Conservation (phyloP, 371 early-diverging fungal species). For the Syncephalastrum sp. region DNA sequence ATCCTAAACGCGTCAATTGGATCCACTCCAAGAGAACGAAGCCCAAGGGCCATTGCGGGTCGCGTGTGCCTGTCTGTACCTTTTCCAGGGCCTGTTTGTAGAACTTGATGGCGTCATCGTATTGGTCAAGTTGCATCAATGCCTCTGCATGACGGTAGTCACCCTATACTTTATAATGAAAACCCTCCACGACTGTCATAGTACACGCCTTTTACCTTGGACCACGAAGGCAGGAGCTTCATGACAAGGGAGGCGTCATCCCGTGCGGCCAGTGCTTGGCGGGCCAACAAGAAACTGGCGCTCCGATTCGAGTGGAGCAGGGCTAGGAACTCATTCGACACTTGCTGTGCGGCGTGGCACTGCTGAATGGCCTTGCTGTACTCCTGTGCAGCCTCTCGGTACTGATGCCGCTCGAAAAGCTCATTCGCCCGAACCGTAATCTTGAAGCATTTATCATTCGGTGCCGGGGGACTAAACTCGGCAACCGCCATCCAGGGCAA, state of each 20-base stretch:
- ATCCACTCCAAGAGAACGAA: neutral
- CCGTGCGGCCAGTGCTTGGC: constrained; percentile 54
- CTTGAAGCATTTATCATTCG: constrained; percentile 43
- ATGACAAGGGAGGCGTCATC: constrained; percentile 65
- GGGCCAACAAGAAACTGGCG: constrained; percentile 50
- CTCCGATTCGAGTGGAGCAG: constrained; percentile 72
- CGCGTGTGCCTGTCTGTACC: constrained; percentile 16
- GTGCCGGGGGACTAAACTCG: constrained; percentile 27
- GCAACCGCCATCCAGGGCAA: neutral
- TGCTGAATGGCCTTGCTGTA: constrained; percentile 61
- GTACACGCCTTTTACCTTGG: constrained; percentile 51
- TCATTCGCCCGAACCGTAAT: constrained; percentile 54
- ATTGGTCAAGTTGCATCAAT: constrained; percentile 47
- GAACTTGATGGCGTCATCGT: constrained; percentile 59
- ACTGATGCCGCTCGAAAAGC: constrained; percentile 53
- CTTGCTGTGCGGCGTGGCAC: constrained; percentile 27
- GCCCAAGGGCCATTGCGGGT: neutral
- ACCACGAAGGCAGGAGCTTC: constrained; percentile 65
- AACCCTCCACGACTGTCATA: neutral
- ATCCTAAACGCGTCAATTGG: constrained; percentile 2
- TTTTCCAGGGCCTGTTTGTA: constrained; percentile 54
- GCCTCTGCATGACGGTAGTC: constrained; percentile 76
- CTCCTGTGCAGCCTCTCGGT: constrained; percentile 54
- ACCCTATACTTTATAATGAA: constrained; percentile 43
- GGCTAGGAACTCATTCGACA: constrained; percentile 41